Evolutionary conservation across 129 eudicot species (phyloP).

Genomic region (Saussurea involucrata): DNA sequence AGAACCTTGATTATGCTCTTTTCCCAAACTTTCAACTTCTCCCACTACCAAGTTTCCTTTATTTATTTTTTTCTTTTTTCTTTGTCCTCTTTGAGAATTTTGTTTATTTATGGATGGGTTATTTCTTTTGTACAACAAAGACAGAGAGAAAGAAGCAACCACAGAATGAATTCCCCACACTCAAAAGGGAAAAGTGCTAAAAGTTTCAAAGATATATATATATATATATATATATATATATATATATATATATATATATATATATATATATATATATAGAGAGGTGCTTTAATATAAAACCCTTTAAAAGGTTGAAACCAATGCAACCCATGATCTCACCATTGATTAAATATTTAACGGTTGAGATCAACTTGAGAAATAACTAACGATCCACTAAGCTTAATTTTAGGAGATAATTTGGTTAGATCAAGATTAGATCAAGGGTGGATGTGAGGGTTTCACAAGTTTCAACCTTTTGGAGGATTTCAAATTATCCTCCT

Average conservation of each 20-base stretch:
- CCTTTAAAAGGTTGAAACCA: no score
- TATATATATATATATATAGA: conserved; percentile 19
- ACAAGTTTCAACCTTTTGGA: no score
- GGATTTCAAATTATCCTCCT: no score
- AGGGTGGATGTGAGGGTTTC: no score
- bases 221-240: background rate
- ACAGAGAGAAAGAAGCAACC: conserved; percentile 43
- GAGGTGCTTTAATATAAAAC: no score
- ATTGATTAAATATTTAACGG: no score
- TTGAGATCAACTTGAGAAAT: no score
- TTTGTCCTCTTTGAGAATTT: conserved; percentile 36
- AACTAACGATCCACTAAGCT: no score
- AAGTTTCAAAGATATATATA: conserved; percentile 28
- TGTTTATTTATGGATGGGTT: conserved; percentile 42
- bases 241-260: conserved; percentile 6
- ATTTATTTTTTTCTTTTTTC: conserved; percentile 11
- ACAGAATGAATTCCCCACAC: conserved; percentile 36
- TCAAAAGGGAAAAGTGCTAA: conserved; percentile 34
- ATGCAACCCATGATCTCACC: no score
- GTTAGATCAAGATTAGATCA: no score
- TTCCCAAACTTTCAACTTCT: conserved; percentile 32
- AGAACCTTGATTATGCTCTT: conserved; percentile 17
- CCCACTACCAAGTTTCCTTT: conserved; percentile 36
- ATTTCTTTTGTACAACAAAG: conserved; percentile 44
- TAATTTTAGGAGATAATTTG: no score